Conservation (phyloP, 352 stramenopile genomes). For the Phytophthora fragariaefolia region DNA sequence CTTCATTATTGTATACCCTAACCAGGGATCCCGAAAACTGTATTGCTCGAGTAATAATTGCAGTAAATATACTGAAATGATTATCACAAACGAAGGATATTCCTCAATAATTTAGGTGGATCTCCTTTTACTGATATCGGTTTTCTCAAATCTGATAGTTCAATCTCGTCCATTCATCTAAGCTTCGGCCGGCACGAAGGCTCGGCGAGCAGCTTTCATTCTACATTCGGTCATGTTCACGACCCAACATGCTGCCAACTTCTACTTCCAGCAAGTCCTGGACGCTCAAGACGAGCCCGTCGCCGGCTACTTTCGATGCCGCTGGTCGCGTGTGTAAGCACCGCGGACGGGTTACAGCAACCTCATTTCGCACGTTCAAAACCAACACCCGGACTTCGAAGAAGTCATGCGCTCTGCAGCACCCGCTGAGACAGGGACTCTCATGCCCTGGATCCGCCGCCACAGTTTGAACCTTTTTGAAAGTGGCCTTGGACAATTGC, state of each 20-base stretch:
- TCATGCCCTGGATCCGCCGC: neutral
- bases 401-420: neutral
- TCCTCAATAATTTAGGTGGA: no score
- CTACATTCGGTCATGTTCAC: neutral
- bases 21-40: no score
- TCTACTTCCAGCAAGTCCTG: slow-evolving; percentile 7
- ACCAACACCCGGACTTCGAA: neutral
- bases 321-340: slow-evolving; percentile 1
- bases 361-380: neutral
- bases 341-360: neutral
- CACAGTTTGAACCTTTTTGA: neutral
- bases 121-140: no score
- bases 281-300: slow-evolving; percentile 6
- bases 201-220: neutral
- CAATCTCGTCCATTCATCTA: no score
- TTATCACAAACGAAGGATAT: no score
- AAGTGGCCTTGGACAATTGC: no score
- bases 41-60: no score
- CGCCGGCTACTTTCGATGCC: neutral
- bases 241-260: neutral
- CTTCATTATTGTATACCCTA: no score
- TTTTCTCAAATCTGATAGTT: no score
- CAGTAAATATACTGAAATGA: no score
- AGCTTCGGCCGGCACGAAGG: no score
- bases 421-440: no score